Base-by-base conservation (phyloP, 1,139 yeast species). In the Pneumocystis carinii region DNA sequence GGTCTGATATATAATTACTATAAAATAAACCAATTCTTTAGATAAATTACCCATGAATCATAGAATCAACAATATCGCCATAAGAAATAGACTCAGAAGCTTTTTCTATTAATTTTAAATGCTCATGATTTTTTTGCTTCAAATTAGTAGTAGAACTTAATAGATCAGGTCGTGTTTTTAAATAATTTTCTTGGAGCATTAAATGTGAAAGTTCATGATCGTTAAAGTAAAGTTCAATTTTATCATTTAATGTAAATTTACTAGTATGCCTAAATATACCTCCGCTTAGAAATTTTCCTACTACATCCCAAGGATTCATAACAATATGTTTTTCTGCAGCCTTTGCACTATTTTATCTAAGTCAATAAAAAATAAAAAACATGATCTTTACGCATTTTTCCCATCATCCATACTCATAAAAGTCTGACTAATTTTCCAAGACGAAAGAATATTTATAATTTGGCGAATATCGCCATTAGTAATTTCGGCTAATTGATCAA, bases 101-200 rank as follows among this genome's bases (percentile, higher is more conserved):
- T 38, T 77, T 76, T 0, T 89, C 86, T 1, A 86, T 84, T 41
- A 83, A 77, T 67, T 80, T 79, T 64, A 92, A 74, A 38, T 56
- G 62, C 32, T 63, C 62, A 24, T 56, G 58, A 32, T 63, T 62
- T 35, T 36, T 37, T 6, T 58, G 65, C 2, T 29, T 32, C 14
- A 63, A 65, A 12, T 58, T 57, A 17, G 63, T 41, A 41, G 62
- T 63, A 8, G 59, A 42, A 32, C 65, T 64, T 17, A 76, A 67
- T 27, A 64, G 62, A 59, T 72, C 72, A 15, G 76, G 71, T 56
- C 75, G 75, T 0, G 95, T 84, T 61, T 75, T 76, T 62, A 89
- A 73, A 72, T 94, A 94, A 74, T 94, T 94, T 72, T 94, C 98
- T 72, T 92, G 97, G 61, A 94, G 81, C 97, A 94, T 92, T 67